A percentile compares a stretch with the other conserved stretches of the same genome.
phyloP scores from a whole-genome alignment of 1,284 basidiomycete species.

The Amylostereum areolatum region DNA sequence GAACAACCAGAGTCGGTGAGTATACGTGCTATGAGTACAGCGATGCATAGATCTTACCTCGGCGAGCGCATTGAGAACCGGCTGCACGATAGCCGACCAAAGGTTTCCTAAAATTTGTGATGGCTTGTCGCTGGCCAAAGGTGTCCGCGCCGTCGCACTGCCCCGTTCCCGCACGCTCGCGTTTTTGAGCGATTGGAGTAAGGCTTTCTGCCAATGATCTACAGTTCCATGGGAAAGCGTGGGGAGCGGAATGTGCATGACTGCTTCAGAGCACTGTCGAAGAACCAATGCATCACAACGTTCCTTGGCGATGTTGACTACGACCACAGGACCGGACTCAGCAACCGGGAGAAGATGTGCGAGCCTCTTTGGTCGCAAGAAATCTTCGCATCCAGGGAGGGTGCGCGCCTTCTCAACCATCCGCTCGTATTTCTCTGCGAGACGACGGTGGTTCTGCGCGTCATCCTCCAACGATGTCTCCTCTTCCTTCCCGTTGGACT shows the following conservation, averaged over 20 bases:
- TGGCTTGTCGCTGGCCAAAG: not conserved
- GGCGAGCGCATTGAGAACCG: not conserved
- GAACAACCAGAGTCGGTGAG: not conserved
- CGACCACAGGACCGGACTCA: not conserved
- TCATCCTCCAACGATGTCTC: not conserved
- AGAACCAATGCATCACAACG: not conserved
- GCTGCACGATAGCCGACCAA: not conserved
- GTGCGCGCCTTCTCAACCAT: not conserved
- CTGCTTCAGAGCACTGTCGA: too few species aligned
- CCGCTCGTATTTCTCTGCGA: not conserved
- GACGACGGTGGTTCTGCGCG: not conserved
- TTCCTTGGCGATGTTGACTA: not conserved
- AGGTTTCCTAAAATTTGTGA: not conserved
- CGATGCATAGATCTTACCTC: too few species aligned
- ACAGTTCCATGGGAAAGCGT: constrained; percentile 15
- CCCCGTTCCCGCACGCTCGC: not conserved
- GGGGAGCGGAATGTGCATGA: constrained; percentile 13
- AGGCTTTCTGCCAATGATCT: not conserved
- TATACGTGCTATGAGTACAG: not conserved
- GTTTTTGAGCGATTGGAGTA: not conserved
- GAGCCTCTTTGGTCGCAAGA: not conserved
- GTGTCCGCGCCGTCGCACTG: not conserved
- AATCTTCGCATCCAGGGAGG: constrained; percentile 10
- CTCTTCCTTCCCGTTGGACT: too few species aligned
- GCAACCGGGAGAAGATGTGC: not conserved